Conservation (phyloP, 1,284 basidiomycete species). For the Coniferiporia weirii region DNA sequence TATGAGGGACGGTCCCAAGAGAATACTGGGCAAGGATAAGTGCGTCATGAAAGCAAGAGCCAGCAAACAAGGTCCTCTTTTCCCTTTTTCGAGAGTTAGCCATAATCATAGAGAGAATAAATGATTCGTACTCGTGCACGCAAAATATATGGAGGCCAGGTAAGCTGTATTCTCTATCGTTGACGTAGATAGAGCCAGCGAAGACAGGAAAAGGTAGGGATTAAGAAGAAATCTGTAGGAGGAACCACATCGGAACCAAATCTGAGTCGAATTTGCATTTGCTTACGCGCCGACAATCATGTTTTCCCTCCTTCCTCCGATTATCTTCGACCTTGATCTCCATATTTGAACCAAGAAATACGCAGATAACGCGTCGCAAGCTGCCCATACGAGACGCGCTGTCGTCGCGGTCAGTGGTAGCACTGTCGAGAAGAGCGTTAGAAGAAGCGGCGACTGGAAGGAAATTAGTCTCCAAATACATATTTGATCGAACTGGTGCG, state of each 20-base stretch:
- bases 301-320: conserved; percentile 42
- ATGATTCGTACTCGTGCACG: conserved; percentile 51
- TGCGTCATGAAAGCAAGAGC: conserved; percentile 66
- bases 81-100: conserved; percentile 36
- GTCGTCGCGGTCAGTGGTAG: conserved; percentile 46
- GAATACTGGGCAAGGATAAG: conserved; percentile 62
- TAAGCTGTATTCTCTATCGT: conserved; percentile 72
- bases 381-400: conserved; percentile 64
- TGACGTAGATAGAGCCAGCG: conserved; percentile 75
- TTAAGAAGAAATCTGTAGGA: conserved; percentile 75
- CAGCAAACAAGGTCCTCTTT: conserved; percentile 50
- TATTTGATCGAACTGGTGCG: conserved; percentile 23
- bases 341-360: conserved; percentile 65
- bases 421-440: conserved; percentile 71
- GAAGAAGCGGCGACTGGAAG: conserved; percentile 71
- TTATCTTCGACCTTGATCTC: conserved; percentile 50
- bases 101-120: background rate
- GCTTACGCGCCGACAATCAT: conserved; percentile 62
- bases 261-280: background rate
- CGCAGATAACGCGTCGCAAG: conserved; percentile 62
- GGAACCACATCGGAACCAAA: background rate
- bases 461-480: conserved; percentile 13
- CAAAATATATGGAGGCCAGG: conserved; percentile 67
- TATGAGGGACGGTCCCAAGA: conserved; percentile 65
- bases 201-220: conserved; percentile 79